phyloP scores from a whole-genome alignment of 2,329 filamentous ascomycete species.

The Chaetoscypha palmicola region DNA sequence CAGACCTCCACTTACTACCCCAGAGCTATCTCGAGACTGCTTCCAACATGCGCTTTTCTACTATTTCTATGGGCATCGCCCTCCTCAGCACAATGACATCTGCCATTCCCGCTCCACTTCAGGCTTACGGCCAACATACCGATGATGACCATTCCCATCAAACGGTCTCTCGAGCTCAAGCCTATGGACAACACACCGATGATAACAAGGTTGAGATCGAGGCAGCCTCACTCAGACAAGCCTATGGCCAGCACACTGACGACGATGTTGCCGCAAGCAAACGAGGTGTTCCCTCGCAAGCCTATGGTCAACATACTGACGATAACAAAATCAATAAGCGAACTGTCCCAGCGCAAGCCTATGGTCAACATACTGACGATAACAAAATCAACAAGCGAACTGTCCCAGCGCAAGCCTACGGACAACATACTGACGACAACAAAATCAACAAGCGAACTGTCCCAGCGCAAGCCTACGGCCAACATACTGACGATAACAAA shows the following conservation, averaged over 20 bases:
- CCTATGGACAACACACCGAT: conserved; percentile 4
- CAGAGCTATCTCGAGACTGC: no score
- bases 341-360: neutral
- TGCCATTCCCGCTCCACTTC: neutral
- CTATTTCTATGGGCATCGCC: neutral
- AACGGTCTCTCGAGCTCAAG: neutral
- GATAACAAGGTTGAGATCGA: neutral
- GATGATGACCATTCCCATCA: neutral
- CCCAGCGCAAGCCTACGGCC: neutral
- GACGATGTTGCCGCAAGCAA: neutral
- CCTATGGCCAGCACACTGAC: conserved; percentile 1
- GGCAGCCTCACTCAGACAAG: neutral
- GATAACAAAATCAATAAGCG: neutral
- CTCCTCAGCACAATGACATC: neutral
- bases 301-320: conserved; percentile 1
- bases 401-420: neutral
- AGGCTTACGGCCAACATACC: neutral
- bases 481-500: neutral
- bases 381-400: neutral
- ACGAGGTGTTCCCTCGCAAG: neutral
- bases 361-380: conserved; percentile 2
- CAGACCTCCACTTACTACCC: neutral
- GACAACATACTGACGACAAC: neutral
- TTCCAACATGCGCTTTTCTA: conserved; percentile 1
- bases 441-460: neutral